Conservation (phyloP, 2,329 filamentous ascomycete genomes). For the Aspergillus floridensis region DNA sequence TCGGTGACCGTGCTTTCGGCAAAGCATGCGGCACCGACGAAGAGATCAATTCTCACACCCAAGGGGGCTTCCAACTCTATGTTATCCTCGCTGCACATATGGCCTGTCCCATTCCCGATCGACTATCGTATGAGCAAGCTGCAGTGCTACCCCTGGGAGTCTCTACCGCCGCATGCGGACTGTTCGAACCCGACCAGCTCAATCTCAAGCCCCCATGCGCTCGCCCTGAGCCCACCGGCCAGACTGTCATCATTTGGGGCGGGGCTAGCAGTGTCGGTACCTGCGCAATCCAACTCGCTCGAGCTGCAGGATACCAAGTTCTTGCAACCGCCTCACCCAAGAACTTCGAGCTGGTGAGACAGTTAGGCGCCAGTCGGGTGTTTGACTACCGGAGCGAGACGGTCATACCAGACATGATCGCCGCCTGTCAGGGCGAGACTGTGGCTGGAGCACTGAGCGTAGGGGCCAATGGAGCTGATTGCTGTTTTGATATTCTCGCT, state of each 20-base stretch:
- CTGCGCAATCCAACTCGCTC: slow-evolving; percentile 44
- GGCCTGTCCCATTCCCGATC: slow-evolving; percentile 13
- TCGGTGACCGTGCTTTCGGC: slow-evolving; percentile 46
- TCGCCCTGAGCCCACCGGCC: not conserved
- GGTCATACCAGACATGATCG: slow-evolving; percentile 10
- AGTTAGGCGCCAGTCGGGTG: slow-evolving; percentile 43
- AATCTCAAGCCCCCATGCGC: slow-evolving; percentile 5
- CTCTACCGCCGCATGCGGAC: slow-evolving; percentile 19
- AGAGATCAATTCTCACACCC: slow-evolving; percentile 7
- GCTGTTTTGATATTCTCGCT: slow-evolving; percentile 1
- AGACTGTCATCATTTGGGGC: slow-evolving; percentile 50
- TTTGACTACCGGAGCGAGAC: slow-evolving; percentile 43
- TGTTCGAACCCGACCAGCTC: slow-evolving; percentile 20
- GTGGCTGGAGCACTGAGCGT: slow-evolving; percentile 15
- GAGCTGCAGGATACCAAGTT: slow-evolving; percentile 40
- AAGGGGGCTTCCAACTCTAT: slow-evolving; percentile 25
- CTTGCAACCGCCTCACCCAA: slow-evolving; percentile 36
- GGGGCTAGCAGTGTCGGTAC: slow-evolving; percentile 50
- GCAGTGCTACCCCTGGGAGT: slow-evolving; percentile 21
- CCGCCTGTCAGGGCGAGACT: slow-evolving; percentile 12
- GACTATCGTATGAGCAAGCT: slow-evolving; percentile 17
- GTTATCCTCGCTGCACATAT: slow-evolving; percentile 19
- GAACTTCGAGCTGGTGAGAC: slow-evolving; percentile 45
- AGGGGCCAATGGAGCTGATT: not conserved
- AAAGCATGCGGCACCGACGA: slow-evolving; percentile 15